These are phyloP conservation scores for Pachysandra terminalis DNA, from an alignment of 164 flowering plant genomes.

Conservation along the genomic window DNA sequence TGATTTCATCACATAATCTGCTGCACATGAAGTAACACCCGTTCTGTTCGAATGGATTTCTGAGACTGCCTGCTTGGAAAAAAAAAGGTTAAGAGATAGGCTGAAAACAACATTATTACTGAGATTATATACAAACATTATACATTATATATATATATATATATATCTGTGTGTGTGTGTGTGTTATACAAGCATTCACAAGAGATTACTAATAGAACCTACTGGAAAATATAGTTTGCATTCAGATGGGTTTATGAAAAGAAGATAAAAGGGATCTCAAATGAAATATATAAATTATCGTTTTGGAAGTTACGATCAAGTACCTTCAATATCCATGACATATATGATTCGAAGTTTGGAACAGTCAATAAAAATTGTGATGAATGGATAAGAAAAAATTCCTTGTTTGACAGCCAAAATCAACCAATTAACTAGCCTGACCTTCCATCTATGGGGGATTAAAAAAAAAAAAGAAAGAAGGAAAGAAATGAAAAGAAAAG, in stretches of 20 bases:
- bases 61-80: constrained; percentile 33
- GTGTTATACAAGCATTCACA: not conserved
- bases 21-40: constrained; percentile 19
- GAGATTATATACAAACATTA: too few relatives aligned
- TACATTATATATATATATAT: too few relatives aligned
- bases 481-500: too few relatives aligned
- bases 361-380: not conserved
- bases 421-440: too few relatives aligned
- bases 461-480: too few relatives aligned
- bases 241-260: not conserved
- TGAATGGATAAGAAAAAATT: too few relatives aligned
- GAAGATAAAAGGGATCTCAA: not conserved
- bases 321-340: not conserved
- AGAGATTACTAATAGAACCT: not conserved
- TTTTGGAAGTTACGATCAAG: not conserved
- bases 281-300: not conserved
- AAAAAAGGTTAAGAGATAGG: not conserved
- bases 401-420: too few relatives aligned
- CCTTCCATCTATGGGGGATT: too few relatives aligned
- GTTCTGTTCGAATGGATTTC: constrained; percentile 35
- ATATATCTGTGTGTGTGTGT: too few relatives aligned
- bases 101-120: too few relatives aligned
- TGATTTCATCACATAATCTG: constrained; percentile 28
- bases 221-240: not conserved
- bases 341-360: not conserved